Conservation (phyloP, 345 rosid species). For the Lepidium aucheri region DNA sequence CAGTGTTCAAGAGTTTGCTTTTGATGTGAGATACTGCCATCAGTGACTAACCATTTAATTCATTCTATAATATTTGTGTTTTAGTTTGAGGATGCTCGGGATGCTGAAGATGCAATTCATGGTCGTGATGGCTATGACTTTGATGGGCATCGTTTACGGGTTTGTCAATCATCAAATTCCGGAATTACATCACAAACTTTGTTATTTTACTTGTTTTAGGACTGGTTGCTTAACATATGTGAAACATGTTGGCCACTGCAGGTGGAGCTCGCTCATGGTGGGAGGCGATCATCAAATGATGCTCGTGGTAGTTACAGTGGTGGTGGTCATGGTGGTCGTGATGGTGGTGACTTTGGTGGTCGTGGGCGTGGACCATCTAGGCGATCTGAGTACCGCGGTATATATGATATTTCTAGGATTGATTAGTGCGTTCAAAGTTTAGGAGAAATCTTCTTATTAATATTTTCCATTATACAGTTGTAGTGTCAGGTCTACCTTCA, state of each 20-base stretch:
- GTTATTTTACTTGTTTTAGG: not conserved
- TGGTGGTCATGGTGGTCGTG: constrained; percentile 36
- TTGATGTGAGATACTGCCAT: constrained; percentile 45
- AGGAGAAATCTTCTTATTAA: not conserved
- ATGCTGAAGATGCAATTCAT: constrained; percentile 95
- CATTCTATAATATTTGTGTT: not conserved
- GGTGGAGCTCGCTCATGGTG: constrained; percentile 99
- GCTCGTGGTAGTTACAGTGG: constrained; percentile 65
- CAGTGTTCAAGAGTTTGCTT: not conserved
- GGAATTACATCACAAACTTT: not conserved
- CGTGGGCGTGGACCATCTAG: constrained; percentile 79
- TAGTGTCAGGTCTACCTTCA: constrained; percentile 79
- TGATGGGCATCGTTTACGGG: constrained; percentile 82
- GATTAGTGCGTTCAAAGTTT: not conserved
- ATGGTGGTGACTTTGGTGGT: constrained; percentile 32
- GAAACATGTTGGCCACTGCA: constrained; percentile 14
- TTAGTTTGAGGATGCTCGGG: constrained; percentile 91
- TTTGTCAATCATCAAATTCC: constrained; percentile 22
- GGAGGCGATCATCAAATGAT: constrained; percentile 63
- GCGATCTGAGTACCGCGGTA: constrained; percentile 89
- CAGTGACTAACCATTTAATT: constrained; percentile 44
- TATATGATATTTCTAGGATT: not conserved
- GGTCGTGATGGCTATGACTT: constrained; percentile 98
- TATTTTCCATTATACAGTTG: constrained; percentile 36
- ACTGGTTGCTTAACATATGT: not conserved